Conservation (phyloP, 2,329 filamentous ascomycete genomes). For the Arthrobotrys conoides region DNA sequence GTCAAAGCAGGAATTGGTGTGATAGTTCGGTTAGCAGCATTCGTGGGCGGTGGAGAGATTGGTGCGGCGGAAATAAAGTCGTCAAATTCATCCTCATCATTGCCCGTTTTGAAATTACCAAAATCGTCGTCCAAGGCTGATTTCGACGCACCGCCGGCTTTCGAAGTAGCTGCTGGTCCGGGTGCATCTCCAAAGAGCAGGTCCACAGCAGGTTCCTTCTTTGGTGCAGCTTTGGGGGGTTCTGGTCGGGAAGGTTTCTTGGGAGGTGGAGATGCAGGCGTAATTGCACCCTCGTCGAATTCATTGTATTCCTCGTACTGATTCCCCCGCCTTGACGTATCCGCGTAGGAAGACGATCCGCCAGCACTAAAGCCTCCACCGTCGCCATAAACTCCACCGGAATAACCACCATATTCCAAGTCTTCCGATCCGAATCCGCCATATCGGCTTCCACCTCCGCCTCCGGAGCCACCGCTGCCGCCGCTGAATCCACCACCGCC, state of each 20-base stretch:
- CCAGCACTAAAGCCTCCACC: constrained; percentile 92
- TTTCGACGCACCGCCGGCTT: constrained; percentile 67
- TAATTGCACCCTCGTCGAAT: constrained; percentile 81
- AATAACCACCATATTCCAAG: constrained; percentile 76
- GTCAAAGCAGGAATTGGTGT: constrained; percentile 68
- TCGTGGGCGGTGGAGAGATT: constrained; percentile 67
- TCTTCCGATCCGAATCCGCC: constrained; percentile 91
- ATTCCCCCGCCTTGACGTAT: constrained; percentile 69
- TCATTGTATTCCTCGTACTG: constrained; percentile 98
- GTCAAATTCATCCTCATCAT: constrained; percentile 93
- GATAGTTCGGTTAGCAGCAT: constrained; percentile 62
- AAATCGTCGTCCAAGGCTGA: constrained; percentile 68
- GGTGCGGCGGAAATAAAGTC: constrained; percentile 93
- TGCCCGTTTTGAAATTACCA: constrained; percentile 69
- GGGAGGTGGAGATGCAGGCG: constrained; percentile 65
- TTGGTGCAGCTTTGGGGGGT: constrained; percentile 67
- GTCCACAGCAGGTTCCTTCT: constrained; percentile 85
- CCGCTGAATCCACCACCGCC: constrained; percentile 65
- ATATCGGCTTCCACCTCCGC: constrained; percentile 74
- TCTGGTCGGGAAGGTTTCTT: constrained; percentile 66
- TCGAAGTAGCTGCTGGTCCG: constrained; percentile 67
- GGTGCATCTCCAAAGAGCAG: constrained; percentile 90
- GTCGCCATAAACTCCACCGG: constrained; percentile 89
- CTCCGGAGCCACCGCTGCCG: constrained; percentile 67
- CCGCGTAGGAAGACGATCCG: constrained; percentile 64